Evolutionary conservation across 495 filamentous ascomycete species (phyloP), one percentile per base, ranked within the genome.

Genomic region (Cairneyella variabilis): DNA sequence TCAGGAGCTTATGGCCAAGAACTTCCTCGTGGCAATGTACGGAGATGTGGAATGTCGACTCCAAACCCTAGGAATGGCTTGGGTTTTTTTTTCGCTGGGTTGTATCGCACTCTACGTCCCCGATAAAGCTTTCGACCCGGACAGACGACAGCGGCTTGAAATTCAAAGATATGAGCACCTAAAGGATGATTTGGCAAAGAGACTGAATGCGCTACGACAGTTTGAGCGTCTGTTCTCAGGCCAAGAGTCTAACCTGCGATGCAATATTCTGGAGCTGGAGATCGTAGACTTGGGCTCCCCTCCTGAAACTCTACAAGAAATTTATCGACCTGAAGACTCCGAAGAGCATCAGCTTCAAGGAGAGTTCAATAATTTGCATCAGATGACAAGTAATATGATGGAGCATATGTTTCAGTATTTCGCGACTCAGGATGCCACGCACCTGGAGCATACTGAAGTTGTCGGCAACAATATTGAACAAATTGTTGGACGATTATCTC

Each of bases 41-140:
- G n/a, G n/a, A n/a, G 6, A 6, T 6, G 28, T 32, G 7, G 14
- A 32, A 7, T 7, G 6, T 32, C 28, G 28, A 7, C 27, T 59
- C 3, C 1, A 48, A 23, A 69, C 66, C 20, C 66, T 68, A 2
- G 73, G 75, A 3, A 58, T 75, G 1, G 83, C 87, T 5, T 90
- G 86, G 86, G 65, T 81, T 4, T 67, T 78, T 25, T 85, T 89
- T 51, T 78, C 83, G 3, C 53, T 85, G 1, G 85, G 76, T 0
- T 79, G 77, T 43, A 69, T 99, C 23, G 77, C 79, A 39, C 76
- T 97, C 7, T 97, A 90, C 60, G 84, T 97, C 3, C 91, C 95
- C 0, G 85, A 95, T 64, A 82, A 83, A 62, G 77, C 86, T 2
- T 92, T 88, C 53, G 93, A 99, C 65, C 93, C 93, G 11, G 89